These are phyloP conservation scores for Ganoderma multipileum DNA, from an alignment of 1,284 basidiomycete genomes.

Conservation along the genomic window DNA sequence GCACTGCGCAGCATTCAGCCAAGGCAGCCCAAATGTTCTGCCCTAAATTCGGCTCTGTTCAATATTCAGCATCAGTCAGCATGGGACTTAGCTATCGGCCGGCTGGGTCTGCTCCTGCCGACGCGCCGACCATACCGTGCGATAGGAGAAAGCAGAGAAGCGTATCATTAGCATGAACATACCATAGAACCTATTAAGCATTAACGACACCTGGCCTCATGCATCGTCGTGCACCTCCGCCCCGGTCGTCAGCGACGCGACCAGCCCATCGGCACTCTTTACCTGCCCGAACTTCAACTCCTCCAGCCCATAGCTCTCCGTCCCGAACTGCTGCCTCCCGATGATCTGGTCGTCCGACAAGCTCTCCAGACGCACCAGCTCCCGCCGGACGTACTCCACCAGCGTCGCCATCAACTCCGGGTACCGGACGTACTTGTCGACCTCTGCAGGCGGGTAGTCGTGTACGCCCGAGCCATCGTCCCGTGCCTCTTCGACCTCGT, in stretches of 20 bases:
- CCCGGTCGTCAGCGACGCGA: neutral
- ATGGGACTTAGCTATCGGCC: neutral
- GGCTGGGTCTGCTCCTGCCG: neutral
- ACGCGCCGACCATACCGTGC: neutral
- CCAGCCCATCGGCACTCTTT: neutral
- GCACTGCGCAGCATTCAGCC: neutral
- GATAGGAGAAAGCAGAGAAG: slow-evolving; percentile 1
- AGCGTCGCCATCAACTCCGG: slow-evolving; percentile 80
- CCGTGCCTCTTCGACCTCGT: slow-evolving; percentile 60
- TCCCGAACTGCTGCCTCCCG: slow-evolving; percentile 33
- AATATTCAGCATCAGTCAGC: neutral
- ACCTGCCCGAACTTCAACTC: slow-evolving; percentile 39
- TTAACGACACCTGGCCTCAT: neutral
- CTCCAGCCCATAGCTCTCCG: slow-evolving; percentile 37
- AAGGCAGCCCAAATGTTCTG: neutral
- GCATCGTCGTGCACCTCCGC: neutral
- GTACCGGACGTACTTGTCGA: slow-evolving; percentile 74
- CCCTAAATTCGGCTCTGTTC: neutral
- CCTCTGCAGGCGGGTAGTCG: slow-evolving; percentile 68
- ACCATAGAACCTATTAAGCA: neutral
- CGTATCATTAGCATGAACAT: neutral
- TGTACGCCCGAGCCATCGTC: slow-evolving; percentile 79
- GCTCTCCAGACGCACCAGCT: slow-evolving; percentile 76
- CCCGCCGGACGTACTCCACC: slow-evolving; percentile 81
- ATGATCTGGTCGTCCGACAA: slow-evolving; percentile 78